Evolutionary conservation across 345 rosid species (phyloP).

Genomic region (Bretschneidera sinensis): DNA sequence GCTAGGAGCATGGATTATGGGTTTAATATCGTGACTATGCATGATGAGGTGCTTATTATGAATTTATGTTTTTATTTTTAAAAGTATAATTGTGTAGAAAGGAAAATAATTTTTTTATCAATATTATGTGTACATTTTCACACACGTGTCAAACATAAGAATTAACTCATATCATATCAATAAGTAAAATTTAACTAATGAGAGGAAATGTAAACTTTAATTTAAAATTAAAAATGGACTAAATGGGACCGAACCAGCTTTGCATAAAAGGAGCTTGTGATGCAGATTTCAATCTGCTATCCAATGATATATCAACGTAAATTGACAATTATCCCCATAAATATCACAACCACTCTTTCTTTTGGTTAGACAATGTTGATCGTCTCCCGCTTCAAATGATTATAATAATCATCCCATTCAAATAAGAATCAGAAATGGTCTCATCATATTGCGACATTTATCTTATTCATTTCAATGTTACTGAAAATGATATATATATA

Average conservation of each 20-base stretch:
- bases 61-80: too few species aligned
- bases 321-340: constrained; percentile 13
- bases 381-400: not conserved
- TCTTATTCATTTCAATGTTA: not conserved
- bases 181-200: too few species aligned
- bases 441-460: not conserved
- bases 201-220: not conserved
- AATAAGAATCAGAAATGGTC: not conserved
- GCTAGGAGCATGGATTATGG: not conserved
- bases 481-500: constrained; percentile 1
- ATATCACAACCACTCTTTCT: not conserved
- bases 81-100: too few species aligned
- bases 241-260: constrained; percentile 5
- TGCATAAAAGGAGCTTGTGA: not conserved
- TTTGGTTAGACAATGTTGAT: not conserved
- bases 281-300: not conserved
- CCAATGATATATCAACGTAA: constrained; percentile 9
- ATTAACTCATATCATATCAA: too few species aligned
- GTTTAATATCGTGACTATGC: too few species aligned
- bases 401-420: not conserved
- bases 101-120: too few species aligned
- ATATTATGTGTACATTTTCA: too few species aligned
- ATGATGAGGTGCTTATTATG: too few species aligned
- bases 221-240: constrained; percentile 1
- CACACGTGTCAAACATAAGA: too few species aligned